Evolutionary conservation across 441 rosid species (phyloP).

Genomic region (Melastoma candidum): DNA sequence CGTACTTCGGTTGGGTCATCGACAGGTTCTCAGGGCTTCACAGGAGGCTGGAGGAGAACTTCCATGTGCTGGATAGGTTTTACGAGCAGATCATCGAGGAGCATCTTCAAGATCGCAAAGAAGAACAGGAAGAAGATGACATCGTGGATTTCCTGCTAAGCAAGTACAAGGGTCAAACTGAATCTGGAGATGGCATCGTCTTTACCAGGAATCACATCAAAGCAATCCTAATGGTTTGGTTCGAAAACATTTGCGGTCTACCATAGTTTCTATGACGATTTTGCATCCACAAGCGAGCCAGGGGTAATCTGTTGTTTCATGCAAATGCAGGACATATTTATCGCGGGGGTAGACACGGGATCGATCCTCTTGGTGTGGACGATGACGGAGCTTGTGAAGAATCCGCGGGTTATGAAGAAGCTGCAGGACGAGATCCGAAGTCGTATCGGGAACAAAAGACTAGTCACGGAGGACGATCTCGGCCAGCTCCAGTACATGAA

Average conservation of each 20-base stretch:
- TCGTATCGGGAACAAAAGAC: neutral
- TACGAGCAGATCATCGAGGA: slow-evolving; percentile 25
- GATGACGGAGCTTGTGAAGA: neutral
- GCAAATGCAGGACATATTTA: slow-evolving; percentile 2
- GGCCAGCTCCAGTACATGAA: neutral
- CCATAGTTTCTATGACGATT: too few species aligned
- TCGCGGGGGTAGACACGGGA: slow-evolving; percentile 1
- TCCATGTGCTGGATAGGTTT: slow-evolving; percentile 15
- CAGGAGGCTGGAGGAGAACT: slow-evolving; percentile 23
- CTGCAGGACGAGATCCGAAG: too few species aligned
- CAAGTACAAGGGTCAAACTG: slow-evolving; percentile 32
- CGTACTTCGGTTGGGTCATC: slow-evolving; percentile 11
- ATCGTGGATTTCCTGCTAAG: slow-evolving; percentile 28
- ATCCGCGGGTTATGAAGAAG: neutral
- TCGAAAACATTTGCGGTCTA: too few species aligned
- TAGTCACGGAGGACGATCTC: neutral
- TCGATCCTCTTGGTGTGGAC: slow-evolving; percentile 1
- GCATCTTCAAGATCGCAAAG: slow-evolving; percentile 30
- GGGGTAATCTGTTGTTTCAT: too few species aligned
- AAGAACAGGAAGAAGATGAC: slow-evolving; percentile 26
- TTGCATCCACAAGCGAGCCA: too few species aligned
- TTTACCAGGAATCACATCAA: too few species aligned
- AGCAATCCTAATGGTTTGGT: too few species aligned
- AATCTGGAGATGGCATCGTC: slow-evolving; percentile 2
- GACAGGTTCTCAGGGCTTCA: slow-evolving; percentile 31